Evolutionary conservation across 352 stramenopile genomes (phyloP).

Genomic region (Phytophthora sp.): DNA sequence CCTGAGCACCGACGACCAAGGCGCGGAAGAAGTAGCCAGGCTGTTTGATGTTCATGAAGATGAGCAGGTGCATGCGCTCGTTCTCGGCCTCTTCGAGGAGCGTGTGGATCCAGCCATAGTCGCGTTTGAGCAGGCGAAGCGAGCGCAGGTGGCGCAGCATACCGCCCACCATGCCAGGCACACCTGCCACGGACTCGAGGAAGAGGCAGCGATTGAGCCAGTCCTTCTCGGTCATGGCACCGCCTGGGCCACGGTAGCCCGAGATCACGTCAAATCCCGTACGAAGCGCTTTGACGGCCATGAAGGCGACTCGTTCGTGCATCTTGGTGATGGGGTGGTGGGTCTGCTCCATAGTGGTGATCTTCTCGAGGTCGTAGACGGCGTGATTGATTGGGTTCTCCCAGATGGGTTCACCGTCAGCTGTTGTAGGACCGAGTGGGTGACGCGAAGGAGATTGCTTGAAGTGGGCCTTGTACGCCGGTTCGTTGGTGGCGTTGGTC

Average conservation of each 20-base stretch:
- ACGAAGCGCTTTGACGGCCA: constrained; percentile 53
- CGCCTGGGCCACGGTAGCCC: constrained; percentile 54
- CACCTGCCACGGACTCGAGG: constrained; percentile 76
- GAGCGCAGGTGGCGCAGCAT: constrained; percentile 81
- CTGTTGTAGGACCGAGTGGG: no score
- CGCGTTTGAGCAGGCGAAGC: constrained; percentile 75
- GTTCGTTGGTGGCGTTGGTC: constrained; percentile 31
- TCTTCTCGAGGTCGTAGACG: constrained; percentile 51
- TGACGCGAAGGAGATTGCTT: constrained; percentile 21
- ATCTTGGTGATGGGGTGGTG: constrained; percentile 45
- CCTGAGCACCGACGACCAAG: constrained; percentile 78
- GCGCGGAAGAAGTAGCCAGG: constrained; percentile 73
- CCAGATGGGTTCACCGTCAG: constrained; percentile 37
- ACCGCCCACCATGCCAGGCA: constrained; percentile 77
- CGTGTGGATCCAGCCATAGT: constrained; percentile 70
- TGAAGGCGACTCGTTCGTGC: constrained; percentile 44
- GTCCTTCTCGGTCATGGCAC: constrained; percentile 60
- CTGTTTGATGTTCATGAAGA: constrained; percentile 91
- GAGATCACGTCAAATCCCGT: constrained; percentile 55
- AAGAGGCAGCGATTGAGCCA: constrained; percentile 80
- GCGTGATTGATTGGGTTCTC: constrained; percentile 50
- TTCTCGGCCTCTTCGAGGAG: constrained; percentile 93
- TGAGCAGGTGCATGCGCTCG: constrained; percentile 93
- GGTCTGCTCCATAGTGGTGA: constrained; percentile 39
- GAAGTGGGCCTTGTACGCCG: constrained; percentile 29